Evolutionary conservation across 2,329 filamentous ascomycete genomes (phyloP), one percentile per base, ranked within the genome.

Genomic region (Endothia cerciana): DNA sequence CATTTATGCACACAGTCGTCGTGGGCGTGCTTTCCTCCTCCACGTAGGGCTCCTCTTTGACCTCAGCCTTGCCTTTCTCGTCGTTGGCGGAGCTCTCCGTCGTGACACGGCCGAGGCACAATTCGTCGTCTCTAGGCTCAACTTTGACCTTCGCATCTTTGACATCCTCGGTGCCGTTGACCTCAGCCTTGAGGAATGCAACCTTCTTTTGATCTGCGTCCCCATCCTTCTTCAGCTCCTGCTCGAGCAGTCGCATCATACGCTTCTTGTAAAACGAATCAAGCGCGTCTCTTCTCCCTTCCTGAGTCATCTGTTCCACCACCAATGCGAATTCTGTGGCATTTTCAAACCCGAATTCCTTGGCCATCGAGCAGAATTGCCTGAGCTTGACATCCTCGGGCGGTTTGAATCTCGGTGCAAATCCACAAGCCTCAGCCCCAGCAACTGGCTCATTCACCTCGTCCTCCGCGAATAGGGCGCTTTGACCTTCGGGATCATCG

Each of bases 291-390:
- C 91, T 85, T 73, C 94, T 81, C 78, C 95, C 85, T 73, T 91
- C 91, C 75, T 94, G 91, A 56, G 91, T 96, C 92, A 93, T 96
- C 17, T 89, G 87, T 77, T 98, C 95, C 3, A 98, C 94, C 17
- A 93, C 88, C 45, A 97, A 80, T 3, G 94, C 95, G 82, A 98
- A 98, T 68, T 95, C 91, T 0, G 88, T 91, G 1, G 90, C 89
- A 74, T 87, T 89, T 1, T 84, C 81, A 74, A 93, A 97, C 0
- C 92, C 92, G 75, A 93, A 91, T 63, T 87, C 87, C 72, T 83
- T 85, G 1, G 93, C 92, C 92, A 98, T 97, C 33, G 89, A 91
- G 77, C 93, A 97, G 73, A 99, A 97, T 73, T 98, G 94, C 22
- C 94, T 85, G 62, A 85, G 84, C 77, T 88, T 87, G 10, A 97